Percentiles rank a stretch among this genome's conserved stretches.
phyloP scores from a whole-genome alignment of 129 eudicot species.

The Chrysanthemum seticuspe region DNA sequence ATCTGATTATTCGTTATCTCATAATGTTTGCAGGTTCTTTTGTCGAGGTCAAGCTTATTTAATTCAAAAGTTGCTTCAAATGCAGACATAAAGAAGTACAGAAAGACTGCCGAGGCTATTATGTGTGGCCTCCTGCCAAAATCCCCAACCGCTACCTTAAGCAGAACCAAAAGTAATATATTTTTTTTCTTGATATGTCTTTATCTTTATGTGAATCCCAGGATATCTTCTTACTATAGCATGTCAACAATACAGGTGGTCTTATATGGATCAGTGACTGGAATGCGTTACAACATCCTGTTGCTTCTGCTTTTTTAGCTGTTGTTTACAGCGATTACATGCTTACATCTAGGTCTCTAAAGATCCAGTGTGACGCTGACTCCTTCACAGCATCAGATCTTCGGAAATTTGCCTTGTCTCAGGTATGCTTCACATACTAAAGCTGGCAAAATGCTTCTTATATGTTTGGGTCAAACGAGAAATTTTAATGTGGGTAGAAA shows the following conservation, averaged over 20 bases:
- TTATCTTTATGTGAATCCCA: not conserved
- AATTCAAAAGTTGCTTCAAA: constrained; percentile 51
- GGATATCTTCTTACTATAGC: not conserved
- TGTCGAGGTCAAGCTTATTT: constrained; percentile 86
- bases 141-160: constrained; percentile 86
- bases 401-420: constrained; percentile 81
- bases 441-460: constrained; percentile 1
- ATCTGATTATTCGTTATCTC: not conserved
- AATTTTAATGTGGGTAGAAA: not conserved
- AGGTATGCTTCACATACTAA: constrained; percentile 44
- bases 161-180: constrained; percentile 75
- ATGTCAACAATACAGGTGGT: constrained; percentile 51
- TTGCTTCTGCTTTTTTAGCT: constrained; percentile 90
- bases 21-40: constrained; percentile 56
- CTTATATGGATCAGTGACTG: constrained; percentile 89
- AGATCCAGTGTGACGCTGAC: constrained; percentile 57
- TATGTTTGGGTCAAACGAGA: not conserved
- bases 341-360: constrained; percentile 76
- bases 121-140: constrained; percentile 94
- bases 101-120: constrained; percentile 86
- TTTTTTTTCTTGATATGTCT: not conserved
- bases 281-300: constrained; percentile 93
- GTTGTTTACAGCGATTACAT: constrained; percentile 88
- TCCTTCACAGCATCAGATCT: constrained; percentile 63
- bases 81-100: constrained; percentile 56